A percentile compares a stretch with the other conserved stretches of the same genome.
These are phyloP conservation scores for Boletus calvinii DNA, from an alignment of 1,284 basidiomycete genomes.

Conservation along the genomic window DNA sequence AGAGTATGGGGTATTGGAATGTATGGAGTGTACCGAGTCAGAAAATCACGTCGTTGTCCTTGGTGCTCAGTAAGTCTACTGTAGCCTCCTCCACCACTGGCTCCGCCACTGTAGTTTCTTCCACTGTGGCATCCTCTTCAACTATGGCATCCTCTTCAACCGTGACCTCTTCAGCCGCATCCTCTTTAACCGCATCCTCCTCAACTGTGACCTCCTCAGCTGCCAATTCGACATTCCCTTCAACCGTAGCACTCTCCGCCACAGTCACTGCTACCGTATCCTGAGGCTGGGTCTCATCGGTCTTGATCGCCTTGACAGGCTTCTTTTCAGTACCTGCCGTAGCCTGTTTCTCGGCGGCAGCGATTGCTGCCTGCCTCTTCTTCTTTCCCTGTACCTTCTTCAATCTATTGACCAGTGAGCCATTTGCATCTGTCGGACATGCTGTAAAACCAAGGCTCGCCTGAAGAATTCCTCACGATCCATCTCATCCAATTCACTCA, in stretches of 20 bases:
- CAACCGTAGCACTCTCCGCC: constrained; percentile 15
- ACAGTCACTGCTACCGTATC: constrained; percentile 34
- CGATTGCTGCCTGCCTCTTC: constrained; percentile 57
- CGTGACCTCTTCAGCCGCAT: constrained; percentile 11
- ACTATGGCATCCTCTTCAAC: constrained; percentile 4
- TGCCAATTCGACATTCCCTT: constrained; percentile 24
- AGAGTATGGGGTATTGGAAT: constrained; percentile 16
- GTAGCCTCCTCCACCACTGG: constrained; percentile 32
- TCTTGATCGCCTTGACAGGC: constrained; percentile 27
- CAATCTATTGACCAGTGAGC: constrained; percentile 47
- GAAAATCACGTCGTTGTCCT: constrained; percentile 93
- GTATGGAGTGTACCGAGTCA: constrained; percentile 33
- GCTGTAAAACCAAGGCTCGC: constrained; percentile 36
- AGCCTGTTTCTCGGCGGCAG: constrained; percentile 25
- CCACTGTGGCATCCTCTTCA: not conserved
- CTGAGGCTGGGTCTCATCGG: constrained; percentile 6
- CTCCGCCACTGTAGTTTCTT: constrained; percentile 10
- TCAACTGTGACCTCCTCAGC: constrained; percentile 15
- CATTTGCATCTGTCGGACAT: not conserved
- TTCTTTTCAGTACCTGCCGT: constrained; percentile 27
- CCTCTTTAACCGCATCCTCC: not conserved
- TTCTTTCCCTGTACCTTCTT: constrained; percentile 99
- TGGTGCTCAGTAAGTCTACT: constrained; percentile 73
- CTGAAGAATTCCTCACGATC: constrained; percentile 98
- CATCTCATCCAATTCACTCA: constrained; percentile 96